phyloP scores from a whole-genome alignment of 805 yeast species.

The Crinitomyces ghanaensis region DNA sequence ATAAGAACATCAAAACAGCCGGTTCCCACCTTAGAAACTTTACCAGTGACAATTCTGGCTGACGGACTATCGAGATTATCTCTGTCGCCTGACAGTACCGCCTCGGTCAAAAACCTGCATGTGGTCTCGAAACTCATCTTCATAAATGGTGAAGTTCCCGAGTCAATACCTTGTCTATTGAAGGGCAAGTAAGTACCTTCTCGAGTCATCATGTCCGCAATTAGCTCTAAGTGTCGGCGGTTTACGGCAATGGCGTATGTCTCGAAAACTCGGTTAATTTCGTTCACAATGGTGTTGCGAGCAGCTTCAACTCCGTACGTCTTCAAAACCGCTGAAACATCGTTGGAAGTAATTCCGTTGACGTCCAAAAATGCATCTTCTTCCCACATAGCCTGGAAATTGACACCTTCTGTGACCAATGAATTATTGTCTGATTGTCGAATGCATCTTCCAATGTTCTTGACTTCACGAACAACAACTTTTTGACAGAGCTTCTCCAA shows the following conservation, averaged over 20 bases:
- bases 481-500: constrained; percentile 84
- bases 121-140: constrained; percentile 99
- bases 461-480: constrained; percentile 87
- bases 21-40: constrained; percentile 84
- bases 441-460: constrained; percentile 84
- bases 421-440: constrained; percentile 65
- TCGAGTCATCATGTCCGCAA: constrained; percentile 98
- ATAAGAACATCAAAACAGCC: constrained; percentile 75
- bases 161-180: constrained; percentile 96
- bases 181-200: constrained; percentile 95
- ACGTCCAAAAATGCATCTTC: constrained; percentile 89
- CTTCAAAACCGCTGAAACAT: constrained; percentile 75
- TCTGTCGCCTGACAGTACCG: constrained; percentile 82
- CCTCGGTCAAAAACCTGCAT: constrained; percentile 92
- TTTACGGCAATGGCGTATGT: constrained; percentile 93
- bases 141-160: constrained; percentile 90
- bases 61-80: constrained; percentile 88
- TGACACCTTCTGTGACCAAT: constrained; percentile 95
- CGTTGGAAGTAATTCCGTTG: constrained; percentile 83
- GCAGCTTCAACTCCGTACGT: constrained; percentile 99
- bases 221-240: constrained; percentile 85
- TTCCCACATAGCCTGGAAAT: constrained; percentile 96
- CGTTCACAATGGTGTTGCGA: constrained; percentile 90
- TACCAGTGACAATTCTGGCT: constrained; percentile 87
- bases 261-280: constrained; percentile 89